Evolutionary conservation across 2,329 filamentous ascomycete genomes (phyloP).

Genomic region (Fusarium floridanum): DNA sequence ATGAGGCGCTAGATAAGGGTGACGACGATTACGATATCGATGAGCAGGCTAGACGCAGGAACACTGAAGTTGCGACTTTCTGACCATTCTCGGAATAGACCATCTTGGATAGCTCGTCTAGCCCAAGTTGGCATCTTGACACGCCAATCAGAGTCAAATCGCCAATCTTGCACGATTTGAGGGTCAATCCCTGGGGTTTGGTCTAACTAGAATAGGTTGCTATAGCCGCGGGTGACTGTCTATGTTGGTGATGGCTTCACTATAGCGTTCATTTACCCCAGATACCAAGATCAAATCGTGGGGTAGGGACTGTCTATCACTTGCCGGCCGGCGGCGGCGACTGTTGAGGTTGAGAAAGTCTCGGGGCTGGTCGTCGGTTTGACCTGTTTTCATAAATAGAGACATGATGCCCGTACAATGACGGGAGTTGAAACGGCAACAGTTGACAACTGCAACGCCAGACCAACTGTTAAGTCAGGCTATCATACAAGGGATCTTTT

Average conservation of each 20-base stretch:
- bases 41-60: conserved; percentile 13
- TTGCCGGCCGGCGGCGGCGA: neutral
- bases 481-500: neutral
- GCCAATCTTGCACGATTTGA: neutral
- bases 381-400: neutral
- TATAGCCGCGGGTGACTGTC: neutral
- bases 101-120: neutral
- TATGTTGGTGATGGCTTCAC: conserved; percentile 1
- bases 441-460: neutral
- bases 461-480: neutral
- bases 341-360: neutral
- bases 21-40: conserved; percentile 34
- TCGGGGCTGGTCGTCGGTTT: neutral
- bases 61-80: conserved; percentile 35
- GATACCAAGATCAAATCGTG: neutral
- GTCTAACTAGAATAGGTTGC: neutral
- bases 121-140: neutral
- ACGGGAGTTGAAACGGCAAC: neutral
- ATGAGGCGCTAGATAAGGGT: conserved; percentile 23
- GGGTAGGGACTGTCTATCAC: neutral
- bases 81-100: conserved; percentile 6
- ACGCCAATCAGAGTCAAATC: neutral
- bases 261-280: neutral
- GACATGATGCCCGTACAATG: neutral
- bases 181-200: neutral